Percentiles rank a stretch among this genome's conserved stretches.
Evolutionary conservation across 2,329 filamentous ascomycete genomes (phyloP).

Genomic region (Stachybotrys chartarum): DNA sequence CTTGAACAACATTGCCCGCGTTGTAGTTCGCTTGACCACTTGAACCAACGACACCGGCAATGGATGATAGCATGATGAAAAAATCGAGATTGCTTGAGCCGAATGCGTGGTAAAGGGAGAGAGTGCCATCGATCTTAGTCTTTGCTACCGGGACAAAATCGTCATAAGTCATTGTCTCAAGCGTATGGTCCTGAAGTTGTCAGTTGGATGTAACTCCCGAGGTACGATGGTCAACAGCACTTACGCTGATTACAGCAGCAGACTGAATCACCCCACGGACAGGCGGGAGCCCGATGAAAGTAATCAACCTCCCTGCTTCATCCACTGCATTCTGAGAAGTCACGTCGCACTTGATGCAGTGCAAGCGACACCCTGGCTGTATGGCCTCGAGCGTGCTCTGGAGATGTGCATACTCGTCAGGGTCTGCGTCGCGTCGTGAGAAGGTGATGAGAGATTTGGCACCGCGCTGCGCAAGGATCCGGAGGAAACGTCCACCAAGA

Average conservation of each 20-base stretch:
- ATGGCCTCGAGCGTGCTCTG: not conserved
- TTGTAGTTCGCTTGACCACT: constrained; percentile 26
- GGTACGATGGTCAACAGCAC: not conserved
- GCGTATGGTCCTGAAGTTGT: constrained; percentile 6
- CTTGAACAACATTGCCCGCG: constrained; percentile 22
- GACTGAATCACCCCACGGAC: not conserved
- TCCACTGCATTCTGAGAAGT: not conserved
- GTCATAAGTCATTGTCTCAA: constrained; percentile 16
- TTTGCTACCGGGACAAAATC: constrained; percentile 13
- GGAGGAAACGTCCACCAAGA: not conserved
- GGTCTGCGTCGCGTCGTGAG: not conserved
- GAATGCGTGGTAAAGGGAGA: constrained; percentile 23
- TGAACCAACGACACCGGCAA: constrained; percentile 17
- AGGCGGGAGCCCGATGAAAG: not conserved
- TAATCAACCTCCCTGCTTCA: not conserved
- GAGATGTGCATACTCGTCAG: not conserved
- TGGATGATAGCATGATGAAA: constrained; percentile 21
- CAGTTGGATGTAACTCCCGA: not conserved
- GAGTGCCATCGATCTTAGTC: constrained; percentile 25
- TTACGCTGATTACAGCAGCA: not conserved
- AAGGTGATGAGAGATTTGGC: not conserved
- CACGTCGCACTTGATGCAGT: not conserved
- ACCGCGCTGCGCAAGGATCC: not conserved
- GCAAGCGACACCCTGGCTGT: not conserved
- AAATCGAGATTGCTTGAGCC: constrained; percentile 15